phyloP scores from a whole-genome alignment of 2,329 filamentous ascomycete species.

The Macroventuria anomochaeta region DNA sequence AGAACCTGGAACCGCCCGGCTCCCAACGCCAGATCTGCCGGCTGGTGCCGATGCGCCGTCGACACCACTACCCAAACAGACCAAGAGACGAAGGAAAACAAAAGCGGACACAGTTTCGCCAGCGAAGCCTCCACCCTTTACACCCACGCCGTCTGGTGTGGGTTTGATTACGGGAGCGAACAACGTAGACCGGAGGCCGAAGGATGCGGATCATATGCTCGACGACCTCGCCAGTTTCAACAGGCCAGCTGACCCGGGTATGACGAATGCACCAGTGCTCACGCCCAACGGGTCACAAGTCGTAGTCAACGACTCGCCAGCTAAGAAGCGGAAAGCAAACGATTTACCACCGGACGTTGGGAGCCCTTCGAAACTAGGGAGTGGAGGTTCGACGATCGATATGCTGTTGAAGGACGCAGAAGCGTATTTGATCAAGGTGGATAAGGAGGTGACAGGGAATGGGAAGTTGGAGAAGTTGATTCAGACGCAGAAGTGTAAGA shows the following conservation, averaged over 20 bases:
- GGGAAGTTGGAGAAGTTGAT: constrained; percentile 64
- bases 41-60: constrained; percentile 23
- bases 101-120: constrained; percentile 23
- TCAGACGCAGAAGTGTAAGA: constrained; percentile 73
- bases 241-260: constrained; percentile 67
- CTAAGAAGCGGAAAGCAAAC: constrained; percentile 3
- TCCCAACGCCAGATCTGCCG: background rate
- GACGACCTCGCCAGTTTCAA: constrained; percentile 31
- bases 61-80: constrained; percentile 41
- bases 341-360: constrained; percentile 4
- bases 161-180: constrained; percentile 52
- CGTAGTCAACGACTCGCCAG: constrained; percentile 54
- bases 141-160: constrained; percentile 58
- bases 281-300: constrained; percentile 73
- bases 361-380: constrained; percentile 34
- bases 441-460: constrained; percentile 64
- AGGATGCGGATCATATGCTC: constrained; percentile 32
- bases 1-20: background rate
- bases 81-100: constrained; percentile 28
- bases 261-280: constrained; percentile 73
- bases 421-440: constrained; percentile 74
- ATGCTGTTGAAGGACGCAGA: constrained; percentile 78
- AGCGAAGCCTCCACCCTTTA: constrained; percentile 34
- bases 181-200: constrained; percentile 6
- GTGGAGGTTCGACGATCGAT: constrained; percentile 69